phyloP scores from a whole-genome alignment of 2,329 filamentous ascomycete genomes.

The Dothistroma septosporum region DNA sequence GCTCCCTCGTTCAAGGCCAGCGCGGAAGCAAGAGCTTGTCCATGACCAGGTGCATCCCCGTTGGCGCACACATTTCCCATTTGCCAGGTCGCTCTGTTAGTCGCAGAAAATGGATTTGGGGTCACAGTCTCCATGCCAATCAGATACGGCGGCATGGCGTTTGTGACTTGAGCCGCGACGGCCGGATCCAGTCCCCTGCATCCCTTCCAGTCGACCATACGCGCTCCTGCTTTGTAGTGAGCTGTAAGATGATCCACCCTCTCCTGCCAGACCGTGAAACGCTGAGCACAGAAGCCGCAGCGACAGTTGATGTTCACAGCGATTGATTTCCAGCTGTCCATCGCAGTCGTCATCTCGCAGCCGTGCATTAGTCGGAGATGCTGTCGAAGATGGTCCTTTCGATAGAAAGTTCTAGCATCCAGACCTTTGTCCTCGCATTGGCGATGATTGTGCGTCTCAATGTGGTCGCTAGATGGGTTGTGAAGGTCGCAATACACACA shows the following conservation, averaged over 20 bases:
- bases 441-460: constrained; percentile 57
- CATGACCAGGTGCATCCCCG: not conserved
- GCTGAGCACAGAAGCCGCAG: constrained; percentile 51
- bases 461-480: constrained; percentile 53
- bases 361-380: constrained; percentile 59
- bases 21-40: not conserved
- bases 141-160: constrained; percentile 51
- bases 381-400: constrained; percentile 60
- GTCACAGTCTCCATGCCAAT: constrained; percentile 47
- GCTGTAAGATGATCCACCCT: constrained; percentile 52
- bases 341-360: constrained; percentile 57
- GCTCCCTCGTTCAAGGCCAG: constrained; percentile 1
- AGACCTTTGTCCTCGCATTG: constrained; percentile 64
- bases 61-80: constrained; percentile 4
- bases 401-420: constrained; percentile 60
- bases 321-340: constrained; percentile 62
- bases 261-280: constrained; percentile 49
- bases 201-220: constrained; percentile 54
- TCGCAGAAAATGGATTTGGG: constrained; percentile 47
- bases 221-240: constrained; percentile 52
- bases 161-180: constrained; percentile 47
- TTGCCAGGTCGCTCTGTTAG: constrained; percentile 27
- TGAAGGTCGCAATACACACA: constrained; percentile 57
- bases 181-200: constrained; percentile 50
- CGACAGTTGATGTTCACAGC: constrained; percentile 52